Conservation (phyloP, 1,139 yeast genomes). For the Yamadazyma buinensis region DNA sequence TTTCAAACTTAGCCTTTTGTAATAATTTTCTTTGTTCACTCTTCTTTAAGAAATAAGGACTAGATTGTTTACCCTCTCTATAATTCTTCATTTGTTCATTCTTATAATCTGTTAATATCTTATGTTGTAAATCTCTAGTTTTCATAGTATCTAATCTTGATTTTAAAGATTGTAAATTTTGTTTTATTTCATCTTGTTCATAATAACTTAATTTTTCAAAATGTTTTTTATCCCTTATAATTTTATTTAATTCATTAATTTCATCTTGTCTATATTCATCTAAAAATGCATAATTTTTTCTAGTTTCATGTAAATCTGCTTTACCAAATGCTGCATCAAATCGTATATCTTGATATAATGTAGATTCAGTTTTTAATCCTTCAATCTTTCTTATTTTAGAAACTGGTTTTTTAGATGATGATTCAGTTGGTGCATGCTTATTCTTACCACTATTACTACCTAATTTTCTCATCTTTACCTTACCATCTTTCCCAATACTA, state of each 20-base stretch:
- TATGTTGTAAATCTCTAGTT: constrained; percentile 70
- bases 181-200: constrained; percentile 55
- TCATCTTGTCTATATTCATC: constrained; percentile 83
- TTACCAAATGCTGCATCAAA: constrained; percentile 89
- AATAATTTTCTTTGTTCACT: constrained; percentile 80
- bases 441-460: constrained; percentile 17
- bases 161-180: constrained; percentile 55
- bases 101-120: constrained; percentile 55
- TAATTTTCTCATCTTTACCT: constrained; percentile 6
- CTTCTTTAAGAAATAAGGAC: constrained; percentile 65
- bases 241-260: constrained; percentile 52
- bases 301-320: constrained; percentile 61
- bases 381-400: constrained; percentile 70
- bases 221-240: constrained; percentile 56
- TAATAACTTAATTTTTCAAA: constrained; percentile 34
- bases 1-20: constrained; percentile 83
- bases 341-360: constrained; percentile 71
- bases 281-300: constrained; percentile 78
- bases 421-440: constrained; percentile 81
- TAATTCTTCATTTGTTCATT: constrained; percentile 41
- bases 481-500: constrained; percentile 8
- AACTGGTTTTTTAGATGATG: constrained; percentile 70
- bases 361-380: constrained; percentile 50
- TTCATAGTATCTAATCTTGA: constrained; percentile 76
- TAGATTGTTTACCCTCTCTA: constrained; percentile 47